Percentiles rank a stretch among this genome's conserved stretches.
These are phyloP conservation scores for Fibroporia radiculosa DNA, from an alignment of 768 basidiomycete species.

Conservation along the genomic window DNA sequence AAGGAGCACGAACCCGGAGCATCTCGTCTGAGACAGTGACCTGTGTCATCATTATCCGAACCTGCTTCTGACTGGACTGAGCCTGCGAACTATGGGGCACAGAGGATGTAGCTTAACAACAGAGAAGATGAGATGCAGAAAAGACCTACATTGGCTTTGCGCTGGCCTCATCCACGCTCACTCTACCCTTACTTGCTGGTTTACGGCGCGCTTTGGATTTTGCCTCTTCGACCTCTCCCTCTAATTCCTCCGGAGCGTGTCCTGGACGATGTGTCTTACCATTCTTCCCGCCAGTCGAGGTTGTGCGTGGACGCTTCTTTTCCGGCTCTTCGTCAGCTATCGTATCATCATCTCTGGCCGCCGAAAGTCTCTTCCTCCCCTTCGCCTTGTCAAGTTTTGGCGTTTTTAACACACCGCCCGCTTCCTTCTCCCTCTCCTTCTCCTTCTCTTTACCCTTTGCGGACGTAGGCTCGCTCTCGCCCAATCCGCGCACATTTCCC, in stretches of 20 bases:
- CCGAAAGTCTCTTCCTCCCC: conserved; percentile 22
- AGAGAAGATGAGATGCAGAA: background rate
- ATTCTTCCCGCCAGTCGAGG: conserved; percentile 4
- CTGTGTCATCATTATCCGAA: conserved; percentile 65
- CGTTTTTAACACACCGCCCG: conserved; percentile 2
- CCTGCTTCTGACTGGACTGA: conserved; percentile 11
- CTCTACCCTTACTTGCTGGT: background rate
- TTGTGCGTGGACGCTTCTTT: conserved; percentile 16
- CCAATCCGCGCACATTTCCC: conserved; percentile 20
- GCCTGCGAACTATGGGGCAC: background rate
- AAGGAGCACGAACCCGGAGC: conserved; percentile 39
- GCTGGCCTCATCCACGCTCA: background rate
- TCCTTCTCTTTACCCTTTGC: conserved; percentile 15
- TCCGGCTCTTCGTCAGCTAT: conserved; percentile 16
- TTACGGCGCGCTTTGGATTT: conserved; percentile 2
- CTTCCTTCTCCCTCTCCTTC: conserved; percentile 4
- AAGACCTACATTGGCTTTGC: conserved; percentile 20
- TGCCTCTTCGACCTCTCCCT: conserved; percentile 3
- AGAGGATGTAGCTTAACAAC: too few relatives aligned
- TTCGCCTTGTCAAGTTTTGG: conserved; percentile 2
- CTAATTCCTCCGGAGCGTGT: conserved; percentile 9
- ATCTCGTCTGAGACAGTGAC: conserved; percentile 49
- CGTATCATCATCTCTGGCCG: conserved; percentile 6
- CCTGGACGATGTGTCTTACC: conserved; percentile 5
- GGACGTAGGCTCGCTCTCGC: conserved; percentile 14